A percentile compares a stretch with the other conserved stretches of the same genome.
Conservation (phyloP, 2,329 filamentous ascomycete genomes). For the Penicillium thymicola region DNA sequence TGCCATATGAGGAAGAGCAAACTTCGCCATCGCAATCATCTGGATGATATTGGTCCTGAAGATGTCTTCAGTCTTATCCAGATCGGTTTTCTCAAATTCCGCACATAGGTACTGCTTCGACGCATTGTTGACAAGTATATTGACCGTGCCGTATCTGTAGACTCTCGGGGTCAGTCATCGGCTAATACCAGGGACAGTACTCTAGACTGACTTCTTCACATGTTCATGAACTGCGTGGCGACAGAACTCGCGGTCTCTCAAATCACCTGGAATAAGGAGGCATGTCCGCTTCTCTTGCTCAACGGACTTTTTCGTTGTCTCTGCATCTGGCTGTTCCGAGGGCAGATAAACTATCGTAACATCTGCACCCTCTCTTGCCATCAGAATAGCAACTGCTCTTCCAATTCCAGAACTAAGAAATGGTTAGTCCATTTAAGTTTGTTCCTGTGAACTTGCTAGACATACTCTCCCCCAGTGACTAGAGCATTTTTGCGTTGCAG, state of each 20-base stretch:
- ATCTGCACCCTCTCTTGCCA: constrained; percentile 16
- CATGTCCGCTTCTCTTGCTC: constrained; percentile 8
- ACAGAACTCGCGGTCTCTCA: constrained; percentile 34
- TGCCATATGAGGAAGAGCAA: constrained; percentile 54
- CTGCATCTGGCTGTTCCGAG: constrained; percentile 11
- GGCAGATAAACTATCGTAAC: constrained; percentile 14
- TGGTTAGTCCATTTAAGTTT: constrained; percentile 56
- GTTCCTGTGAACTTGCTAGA: constrained; percentile 50
- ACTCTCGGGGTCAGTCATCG: constrained; percentile 48
- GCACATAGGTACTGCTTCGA: constrained; percentile 55
- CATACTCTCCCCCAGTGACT: constrained; percentile 57
- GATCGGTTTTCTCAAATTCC: constrained; percentile 47
- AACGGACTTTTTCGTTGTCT: constrained; percentile 7
- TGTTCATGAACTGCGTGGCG: constrained; percentile 53
- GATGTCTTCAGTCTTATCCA: constrained; percentile 54
- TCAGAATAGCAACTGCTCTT: constrained; percentile 12
- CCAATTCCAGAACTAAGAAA: constrained; percentile 12
- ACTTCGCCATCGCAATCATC: constrained; percentile 61
- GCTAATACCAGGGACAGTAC: constrained; percentile 41
- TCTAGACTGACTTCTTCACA: constrained; percentile 43
- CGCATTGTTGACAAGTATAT: constrained; percentile 59
- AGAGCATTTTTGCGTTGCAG: constrained; percentile 51
- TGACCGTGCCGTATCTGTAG: constrained; percentile 42
- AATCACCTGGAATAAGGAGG: constrained; percentile 8
- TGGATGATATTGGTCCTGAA: constrained; percentile 58